Evolutionary conservation across 2,329 filamentous ascomycete genomes (phyloP), one percentile per base, ranked within the genome.

Genomic region (Penicillium sp.): DNA sequence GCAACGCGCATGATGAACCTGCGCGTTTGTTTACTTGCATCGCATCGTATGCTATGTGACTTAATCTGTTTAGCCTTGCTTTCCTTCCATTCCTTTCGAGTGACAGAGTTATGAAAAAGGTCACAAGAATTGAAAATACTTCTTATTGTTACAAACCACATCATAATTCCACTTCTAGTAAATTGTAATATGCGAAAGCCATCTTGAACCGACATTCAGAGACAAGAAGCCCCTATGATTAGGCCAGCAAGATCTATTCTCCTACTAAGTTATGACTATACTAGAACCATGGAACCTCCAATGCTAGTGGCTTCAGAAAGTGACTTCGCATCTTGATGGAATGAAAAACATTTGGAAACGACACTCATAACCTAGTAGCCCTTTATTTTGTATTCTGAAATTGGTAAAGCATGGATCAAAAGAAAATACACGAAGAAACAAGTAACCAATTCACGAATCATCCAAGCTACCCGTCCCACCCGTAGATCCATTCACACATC

Each of bases 81-180:
- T 65, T 67, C 57, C 56, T 63, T 66, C 62, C 61, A 66, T 66
- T 59, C 62, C 67, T 65, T 60, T 64, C 63, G 48, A 61, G 68
- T 71, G 66, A 72, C 72, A 72, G 64, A 73, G 54, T 67, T 59
- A 71, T 67, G 68, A 69, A 63, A 59, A 66, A 62, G 65, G 67
- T 68, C 64, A 72, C 62, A 67, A 69, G 54, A 72, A 71, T 68
- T 63, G 56, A 69, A 71, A 69, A 66, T 35, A 44, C 16, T 53
- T 25, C 26, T 31, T 10, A 11, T 31, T 33, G 14, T 27, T 43
- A 19, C n/a, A 27, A 14, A 46, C 3, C 3, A 51, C 37, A 19
- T 39, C 8, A 3, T 19, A 33, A 16, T 19, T 19, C 19, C 19
- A 19, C 19, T 19, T 19, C 19, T 19, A 19, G 19, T 19, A 19